Evolutionary conservation across 176 grass and related monocot species (phyloP).

Genomic region (Dendrocalamus sinicus): DNA sequence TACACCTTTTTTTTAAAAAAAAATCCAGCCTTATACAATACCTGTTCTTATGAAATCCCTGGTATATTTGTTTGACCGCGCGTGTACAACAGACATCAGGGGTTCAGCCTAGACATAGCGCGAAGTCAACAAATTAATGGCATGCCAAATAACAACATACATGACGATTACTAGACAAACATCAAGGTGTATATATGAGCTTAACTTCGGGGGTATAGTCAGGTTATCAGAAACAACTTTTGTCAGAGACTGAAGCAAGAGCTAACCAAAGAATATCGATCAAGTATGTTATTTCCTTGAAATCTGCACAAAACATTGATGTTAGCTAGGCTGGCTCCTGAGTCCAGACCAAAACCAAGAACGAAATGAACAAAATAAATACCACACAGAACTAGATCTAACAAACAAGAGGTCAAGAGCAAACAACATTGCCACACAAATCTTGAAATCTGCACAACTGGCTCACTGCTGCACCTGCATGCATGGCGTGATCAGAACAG

Average conservation of each 20-base stretch:
- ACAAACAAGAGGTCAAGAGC: background rate
- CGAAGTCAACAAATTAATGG: no score
- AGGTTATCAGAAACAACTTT: background rate
- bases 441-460: background rate
- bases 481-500: constrained; percentile 40
- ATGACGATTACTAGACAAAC: no score
- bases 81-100: no score
- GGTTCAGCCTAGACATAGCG: no score
- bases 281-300: background rate
- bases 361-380: constrained; percentile 13
- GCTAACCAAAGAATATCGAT: background rate
- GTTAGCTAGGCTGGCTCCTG: background rate
- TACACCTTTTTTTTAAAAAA: no score
- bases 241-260: background rate
- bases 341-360: background rate
- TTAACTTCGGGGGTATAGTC: no score
- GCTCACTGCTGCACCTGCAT: background rate
- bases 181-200: no score
- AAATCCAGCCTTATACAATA: no score
- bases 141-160: no score
- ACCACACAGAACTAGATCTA: background rate
- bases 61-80: no score
- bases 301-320: constrained; percentile 14
- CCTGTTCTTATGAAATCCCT: no score
- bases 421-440: constrained; percentile 4